phyloP scores from a whole-genome alignment of 2,329 filamentous ascomycete genomes.

The Pestalotiopsis sp. region DNA sequence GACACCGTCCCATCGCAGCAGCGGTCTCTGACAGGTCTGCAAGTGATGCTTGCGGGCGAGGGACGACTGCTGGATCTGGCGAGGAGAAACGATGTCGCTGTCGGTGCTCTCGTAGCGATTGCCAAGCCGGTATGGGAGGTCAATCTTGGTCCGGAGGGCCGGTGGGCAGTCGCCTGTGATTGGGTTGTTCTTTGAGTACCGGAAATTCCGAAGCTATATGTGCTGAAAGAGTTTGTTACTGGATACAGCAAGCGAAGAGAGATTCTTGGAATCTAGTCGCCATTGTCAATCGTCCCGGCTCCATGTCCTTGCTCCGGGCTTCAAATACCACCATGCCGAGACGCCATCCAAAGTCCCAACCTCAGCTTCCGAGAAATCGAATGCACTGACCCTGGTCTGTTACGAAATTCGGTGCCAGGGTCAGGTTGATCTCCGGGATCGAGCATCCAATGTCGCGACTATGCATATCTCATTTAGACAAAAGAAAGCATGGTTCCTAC shows the following conservation, averaged over 20 bases:
- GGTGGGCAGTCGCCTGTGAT: slow-evolving; percentile 39
- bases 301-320: background rate
- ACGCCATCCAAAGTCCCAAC: background rate
- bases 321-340: background rate
- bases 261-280: background rate
- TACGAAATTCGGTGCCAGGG: background rate
- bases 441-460: background rate
- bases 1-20: background rate
- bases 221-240: background rate
- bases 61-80: slow-evolving; percentile 30
- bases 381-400: background rate
- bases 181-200: slow-evolving; percentile 30
- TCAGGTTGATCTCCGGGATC: background rate
- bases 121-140: slow-evolving; percentile 40
- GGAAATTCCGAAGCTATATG: background rate
- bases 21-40: background rate
- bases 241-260: background rate
- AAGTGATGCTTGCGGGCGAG: slow-evolving; percentile 29
- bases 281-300: background rate
- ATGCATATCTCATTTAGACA: background rate
- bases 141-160: slow-evolving; percentile 28
- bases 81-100: slow-evolving; percentile 25
- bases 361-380: background rate
- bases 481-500: background rate
- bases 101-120: slow-evolving; percentile 33